Base-by-base conservation (phyloP, 495 filamentous ascomycete genomes). In the Annulohypoxylon stygium region DNA sequence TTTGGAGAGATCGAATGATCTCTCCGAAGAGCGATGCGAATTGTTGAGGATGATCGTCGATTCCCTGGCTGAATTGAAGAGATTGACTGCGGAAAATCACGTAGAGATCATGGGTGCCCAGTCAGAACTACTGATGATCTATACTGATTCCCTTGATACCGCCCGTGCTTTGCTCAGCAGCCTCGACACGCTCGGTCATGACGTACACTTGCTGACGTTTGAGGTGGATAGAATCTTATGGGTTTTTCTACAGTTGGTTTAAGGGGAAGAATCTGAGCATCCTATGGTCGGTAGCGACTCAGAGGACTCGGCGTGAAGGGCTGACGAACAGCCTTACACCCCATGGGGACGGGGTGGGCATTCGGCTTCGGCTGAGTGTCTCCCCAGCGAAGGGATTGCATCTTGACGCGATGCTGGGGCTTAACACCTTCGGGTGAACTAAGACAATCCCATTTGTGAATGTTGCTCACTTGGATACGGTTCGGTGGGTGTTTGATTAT, bases 321-420 rank as follows among this genome's bases (percentile, higher is more conserved):
- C 45, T 48, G 45, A 18, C 45, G 45, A 48, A 48, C 45, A 18
- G 45, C 45, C 45, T 48, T 48, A 48, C 45, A 48, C 45, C 39
- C 39, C 39, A 41, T 41, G 11, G 39, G 39, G 39, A 41, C 11
- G 39, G 39, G 39, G 39, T 41, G 39, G 39, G 39, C 39, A 41
- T 6, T 41, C 39, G 39, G 39, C 39, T 41, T 41, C 11, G 7
- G 39, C 39, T 12, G 39, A 11, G 39, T 41, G 39, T 41, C 39
- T 41, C 39, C 39, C 39, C 39, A 41, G 39, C 39, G 39, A 41
- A 41, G 39, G 39, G 39, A 41, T 41, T 41, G 39, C 39, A 41
- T 41, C 39, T 41, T 12, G 39, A 41, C 39, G 39, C 39, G 39
- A 41, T 41, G 39, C 39, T 12, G 39, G 39, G 39, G 39, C 39